Conservation (phyloP, 768 basidiomycete genomes). For the Leccinum disarticulatum region DNA sequence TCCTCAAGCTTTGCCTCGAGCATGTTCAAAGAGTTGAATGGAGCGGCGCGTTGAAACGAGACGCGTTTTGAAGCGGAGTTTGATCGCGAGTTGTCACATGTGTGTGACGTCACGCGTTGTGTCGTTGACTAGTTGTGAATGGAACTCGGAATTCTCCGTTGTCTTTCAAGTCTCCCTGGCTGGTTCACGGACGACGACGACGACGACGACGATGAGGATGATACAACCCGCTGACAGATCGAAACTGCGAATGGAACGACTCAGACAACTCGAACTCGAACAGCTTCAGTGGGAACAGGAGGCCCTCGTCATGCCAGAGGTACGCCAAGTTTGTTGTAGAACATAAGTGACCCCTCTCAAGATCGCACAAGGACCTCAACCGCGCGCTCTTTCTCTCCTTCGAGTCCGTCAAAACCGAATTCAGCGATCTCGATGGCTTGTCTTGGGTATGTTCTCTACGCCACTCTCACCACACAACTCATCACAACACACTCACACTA, state of each 20-base stretch:
- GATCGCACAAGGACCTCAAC: constrained; percentile 28
- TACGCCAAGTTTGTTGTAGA: constrained; percentile 11
- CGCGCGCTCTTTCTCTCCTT: constrained; percentile 42
- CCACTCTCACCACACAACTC: background rate
- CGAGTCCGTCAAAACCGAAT: constrained; percentile 57
- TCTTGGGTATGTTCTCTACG: constrained; percentile 33
- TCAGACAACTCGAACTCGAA: constrained; percentile 52
- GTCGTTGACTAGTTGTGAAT: background rate
- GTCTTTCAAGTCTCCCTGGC: too few species aligned
- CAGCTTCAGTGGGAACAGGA: constrained; percentile 54
- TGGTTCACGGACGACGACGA: constrained; percentile 2
- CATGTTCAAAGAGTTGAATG: constrained; percentile 40
- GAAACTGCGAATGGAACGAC: constrained; percentile 45
- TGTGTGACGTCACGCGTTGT: constrained; percentile 24
- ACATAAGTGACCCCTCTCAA: too few species aligned
- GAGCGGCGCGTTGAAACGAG: constrained; percentile 16
- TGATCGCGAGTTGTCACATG: constrained; percentile 31
- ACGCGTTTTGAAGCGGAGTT: constrained; percentile 41
- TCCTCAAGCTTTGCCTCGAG: constrained; percentile 89
- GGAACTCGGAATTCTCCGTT: too few species aligned
- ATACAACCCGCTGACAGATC: constrained; percentile 39
- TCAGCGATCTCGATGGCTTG: constrained; percentile 59
- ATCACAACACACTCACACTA: background rate
- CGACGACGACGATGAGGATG: too few species aligned
- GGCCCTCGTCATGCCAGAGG: constrained; percentile 59